Evolutionary conservation across 768 basidiomycete species (phyloP), one percentile per base, ranked within the genome.

Genomic region (Holtermanniella nyarrowii): DNA sequence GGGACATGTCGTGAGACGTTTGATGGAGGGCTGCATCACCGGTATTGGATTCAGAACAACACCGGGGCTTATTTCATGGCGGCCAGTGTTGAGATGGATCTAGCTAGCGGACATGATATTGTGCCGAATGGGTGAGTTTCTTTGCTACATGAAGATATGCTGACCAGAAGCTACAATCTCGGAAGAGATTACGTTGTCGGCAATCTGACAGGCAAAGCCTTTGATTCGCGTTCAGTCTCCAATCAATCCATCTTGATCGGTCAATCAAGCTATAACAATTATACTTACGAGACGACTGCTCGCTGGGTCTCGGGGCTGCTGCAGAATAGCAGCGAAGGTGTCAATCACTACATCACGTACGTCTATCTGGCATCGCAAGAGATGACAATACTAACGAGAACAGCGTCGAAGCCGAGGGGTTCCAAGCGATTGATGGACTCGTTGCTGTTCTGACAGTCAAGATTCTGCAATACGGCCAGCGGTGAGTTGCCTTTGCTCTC

Each of bases 1-100:
- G 90, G 90, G 0, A 79, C 88, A 1, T 93, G 90, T 71, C 74
- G 78, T 59, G 89, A 95, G 71, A 85, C 86, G 1, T 77, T 91
- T 40, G 65, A 85, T 58, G 89, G 89, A 1, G 90, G 90, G 4
- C 79, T 85, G 63, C 89, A 95, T 65, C 80, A 89, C 65, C 79
- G 89, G 39, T 91, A 89, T 69, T 91, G 88, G 88, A 70, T 76
- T 4, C 89, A 91, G 73, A 77, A 86, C 53, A 88, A 48, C 14
- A 68, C 66, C 3, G 61, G 63, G 25, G 69, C 68, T 22, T 62
- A 59, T 42, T 70, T 70, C 48, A 54, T 70, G 54, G 68, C 65
- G 31, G 57, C 58, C 2, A 62, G 60, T 4, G 49, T 63, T 5
- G 69, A 71, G 47, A 59, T 56, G 58, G 51, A 57, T 21, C 44